phyloP scores from a whole-genome alignment of 129 eudicot genomes.

The Centaurea solstitialis region DNA sequence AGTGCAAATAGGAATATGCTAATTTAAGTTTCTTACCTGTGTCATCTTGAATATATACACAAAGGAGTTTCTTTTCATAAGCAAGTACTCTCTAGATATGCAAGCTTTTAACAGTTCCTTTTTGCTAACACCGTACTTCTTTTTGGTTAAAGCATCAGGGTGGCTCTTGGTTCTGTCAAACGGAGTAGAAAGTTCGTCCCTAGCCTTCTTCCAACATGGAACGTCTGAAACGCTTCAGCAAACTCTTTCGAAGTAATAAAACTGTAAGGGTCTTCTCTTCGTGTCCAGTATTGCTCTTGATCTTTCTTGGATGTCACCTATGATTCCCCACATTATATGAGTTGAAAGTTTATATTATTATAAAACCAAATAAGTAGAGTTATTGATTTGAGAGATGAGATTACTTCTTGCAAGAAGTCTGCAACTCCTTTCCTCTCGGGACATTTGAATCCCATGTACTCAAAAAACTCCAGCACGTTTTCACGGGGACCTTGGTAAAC shows the following conservation, averaged over 20 bases:
- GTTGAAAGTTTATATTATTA: not conserved
- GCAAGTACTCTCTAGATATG: constrained; percentile 68
- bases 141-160: constrained; percentile 77
- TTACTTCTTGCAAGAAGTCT: constrained; percentile 81
- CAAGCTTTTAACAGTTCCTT: constrained; percentile 82
- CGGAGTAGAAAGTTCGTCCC: constrained; percentile 86
- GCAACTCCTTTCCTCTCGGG: constrained; percentile 84
- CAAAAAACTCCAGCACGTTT: constrained; percentile 62
- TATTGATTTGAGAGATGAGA: not conserved
- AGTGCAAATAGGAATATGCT: not conserved
- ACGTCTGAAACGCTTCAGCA: constrained; percentile 85
- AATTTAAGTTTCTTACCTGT: constrained; percentile 36
- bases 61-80: constrained; percentile 89
- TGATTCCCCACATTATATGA: constrained; percentile 8
- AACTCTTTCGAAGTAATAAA: constrained; percentile 66
- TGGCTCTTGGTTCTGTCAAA: constrained; percentile 81
- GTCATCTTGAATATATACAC: constrained; percentile 79
- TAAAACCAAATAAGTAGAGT: not conserved
- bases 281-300: constrained; percentile 74
- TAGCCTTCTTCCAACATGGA: constrained; percentile 74
- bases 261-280: constrained; percentile 49
- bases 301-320: constrained; percentile 84
- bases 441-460: constrained; percentile 69
- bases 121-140: constrained; percentile 74
- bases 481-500: constrained; percentile 83